A percentile compares a stretch with the other conserved stretches of the same genome.
Conservation (phyloP, 2,329 filamentous ascomycete species). For the Fusarium drepaniforme region DNA sequence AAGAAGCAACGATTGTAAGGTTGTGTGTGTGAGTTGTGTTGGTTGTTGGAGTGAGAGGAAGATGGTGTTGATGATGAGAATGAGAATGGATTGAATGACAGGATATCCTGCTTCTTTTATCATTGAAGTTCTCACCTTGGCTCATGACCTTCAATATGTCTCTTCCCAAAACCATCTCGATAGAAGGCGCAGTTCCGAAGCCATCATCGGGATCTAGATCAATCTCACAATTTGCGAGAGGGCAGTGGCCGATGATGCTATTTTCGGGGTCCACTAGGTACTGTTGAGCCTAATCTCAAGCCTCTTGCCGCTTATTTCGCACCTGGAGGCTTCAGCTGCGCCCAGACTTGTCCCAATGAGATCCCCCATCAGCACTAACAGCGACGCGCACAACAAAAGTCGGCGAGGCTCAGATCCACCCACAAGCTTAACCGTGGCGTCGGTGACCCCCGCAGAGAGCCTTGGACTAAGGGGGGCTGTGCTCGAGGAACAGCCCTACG, state of each 20-base stretch:
- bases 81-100: not conserved
- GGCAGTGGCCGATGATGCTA: not conserved
- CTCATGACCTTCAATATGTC: not conserved
- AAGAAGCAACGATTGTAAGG: not conserved
- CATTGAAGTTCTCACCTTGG: not conserved
- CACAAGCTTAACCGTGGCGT: not conserved
- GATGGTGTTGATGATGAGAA: constrained; percentile 18
- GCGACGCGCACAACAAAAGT: not conserved
- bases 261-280: not conserved
- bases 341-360: not conserved
- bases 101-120: not conserved
- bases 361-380: not conserved
- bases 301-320: not conserved
- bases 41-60: constrained; percentile 2
- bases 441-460: not conserved
- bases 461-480: not conserved
- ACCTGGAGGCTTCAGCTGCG: not conserved
- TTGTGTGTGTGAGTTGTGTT: not conserved
- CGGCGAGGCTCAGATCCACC: not conserved
- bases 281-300: not conserved
- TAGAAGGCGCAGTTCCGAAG: not conserved
- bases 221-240: not conserved
- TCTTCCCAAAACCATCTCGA: not conserved
- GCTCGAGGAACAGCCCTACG: not conserved
- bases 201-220: not conserved